Conservation (phyloP, 371 early-diverging fungal species). For the Mucor piriformis region DNA sequence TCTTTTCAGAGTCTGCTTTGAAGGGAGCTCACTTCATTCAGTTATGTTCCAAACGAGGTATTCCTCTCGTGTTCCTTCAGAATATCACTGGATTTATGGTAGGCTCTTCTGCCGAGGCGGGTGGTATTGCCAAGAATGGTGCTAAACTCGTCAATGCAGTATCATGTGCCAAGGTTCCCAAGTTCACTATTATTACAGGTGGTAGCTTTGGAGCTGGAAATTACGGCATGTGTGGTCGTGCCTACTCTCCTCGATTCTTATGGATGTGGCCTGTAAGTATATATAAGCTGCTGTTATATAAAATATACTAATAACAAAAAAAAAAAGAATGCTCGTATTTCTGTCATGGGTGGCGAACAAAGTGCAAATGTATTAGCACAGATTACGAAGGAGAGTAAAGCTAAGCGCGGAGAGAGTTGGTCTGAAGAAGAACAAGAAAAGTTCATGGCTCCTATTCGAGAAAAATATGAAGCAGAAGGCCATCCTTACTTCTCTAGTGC, state of each 20-base stretch:
- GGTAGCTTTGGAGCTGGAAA: conserved; percentile 95
- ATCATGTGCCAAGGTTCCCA: conserved; percentile 93
- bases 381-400: conserved; percentile 85
- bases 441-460: conserved; percentile 89
- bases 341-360: conserved; percentile 99
- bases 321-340: conserved; percentile 91
- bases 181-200: conserved; percentile 93
- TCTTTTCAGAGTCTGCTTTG: conserved; percentile 94
- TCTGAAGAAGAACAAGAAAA: conserved; percentile 68
- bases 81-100: conserved; percentile 99
- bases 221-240: conserved; percentile 98
- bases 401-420: conserved; percentile 82
- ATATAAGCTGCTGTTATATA: too few relatives aligned
- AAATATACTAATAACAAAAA: too few relatives aligned
- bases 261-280: conserved; percentile 97
- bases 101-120: conserved; percentile 94
- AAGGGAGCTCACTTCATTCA: conserved; percentile 98
- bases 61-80: conserved; percentile 95
- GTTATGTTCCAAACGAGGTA: conserved; percentile 91
- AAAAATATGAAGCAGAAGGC: conserved; percentile 91
- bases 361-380: conserved; percentile 94
- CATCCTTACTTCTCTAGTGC: conserved; percentile 94
- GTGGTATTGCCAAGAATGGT: conserved; percentile 98
- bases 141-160: conserved; percentile 98
- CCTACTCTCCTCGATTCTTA: conserved; percentile 93